Conservation (phyloP, 768 basidiomycete species). For the Suillus sp. region DNA sequence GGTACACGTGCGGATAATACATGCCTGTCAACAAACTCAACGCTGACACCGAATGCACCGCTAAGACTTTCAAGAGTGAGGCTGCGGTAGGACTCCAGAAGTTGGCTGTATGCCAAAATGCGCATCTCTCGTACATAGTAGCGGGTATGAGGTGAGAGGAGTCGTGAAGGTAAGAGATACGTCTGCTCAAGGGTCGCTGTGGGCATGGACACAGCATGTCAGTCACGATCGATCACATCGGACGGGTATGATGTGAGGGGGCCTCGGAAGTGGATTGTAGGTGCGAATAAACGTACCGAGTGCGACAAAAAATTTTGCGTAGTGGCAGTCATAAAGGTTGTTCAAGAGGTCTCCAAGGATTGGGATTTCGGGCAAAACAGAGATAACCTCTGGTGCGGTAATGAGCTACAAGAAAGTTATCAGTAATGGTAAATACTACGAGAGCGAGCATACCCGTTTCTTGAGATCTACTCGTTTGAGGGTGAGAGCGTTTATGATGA, state of each 20-base stretch:
- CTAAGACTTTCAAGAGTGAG: conserved; percentile 87
- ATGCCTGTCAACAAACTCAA: conserved; percentile 84
- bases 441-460: conserved; percentile 65
- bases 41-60: conserved; percentile 85
- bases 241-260: conserved; percentile 9
- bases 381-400: conserved; percentile 82
- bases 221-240: conserved; percentile 13
- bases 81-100: conserved; percentile 89
- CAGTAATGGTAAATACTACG: background rate
- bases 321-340: conserved; percentile 90
- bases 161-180: conserved; percentile 83
- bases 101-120: conserved; percentile 87
- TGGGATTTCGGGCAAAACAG: conserved; percentile 81
- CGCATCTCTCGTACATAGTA: conserved; percentile 97
- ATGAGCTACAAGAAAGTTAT: conserved; percentile 60
- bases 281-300: conserved; percentile 55
- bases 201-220: conserved; percentile 7
- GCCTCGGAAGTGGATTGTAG: conserved; percentile 2
- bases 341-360: conserved; percentile 81
- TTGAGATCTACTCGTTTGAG: conserved; percentile 85
- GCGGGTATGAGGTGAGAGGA: conserved; percentile 83
- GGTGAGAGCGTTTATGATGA: conserved; percentile 76
- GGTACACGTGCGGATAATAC: conserved; percentile 30
- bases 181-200: conserved; percentile 87
- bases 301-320: conserved; percentile 90